These are phyloP conservation scores for Piper betle DNA, from an alignment of 164 flowering plant genomes.

Conservation along the genomic window DNA sequence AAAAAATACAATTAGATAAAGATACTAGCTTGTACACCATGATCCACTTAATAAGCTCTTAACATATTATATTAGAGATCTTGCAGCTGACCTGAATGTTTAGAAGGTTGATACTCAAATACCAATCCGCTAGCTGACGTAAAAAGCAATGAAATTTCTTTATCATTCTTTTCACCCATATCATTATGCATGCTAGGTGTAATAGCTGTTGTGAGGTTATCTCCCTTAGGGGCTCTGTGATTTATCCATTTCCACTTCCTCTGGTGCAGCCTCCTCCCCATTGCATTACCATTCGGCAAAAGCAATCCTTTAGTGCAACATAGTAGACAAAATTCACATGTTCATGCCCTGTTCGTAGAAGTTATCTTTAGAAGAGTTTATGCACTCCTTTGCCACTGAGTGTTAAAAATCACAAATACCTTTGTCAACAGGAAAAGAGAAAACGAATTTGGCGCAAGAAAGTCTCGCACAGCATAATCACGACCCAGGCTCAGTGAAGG, in stretches of 20 bases:
- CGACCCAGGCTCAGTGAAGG: constrained; percentile 26
- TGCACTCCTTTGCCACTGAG: background rate
- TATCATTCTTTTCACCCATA: constrained; percentile 26
- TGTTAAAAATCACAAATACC: constrained; percentile 23
- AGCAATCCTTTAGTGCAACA: background rate
- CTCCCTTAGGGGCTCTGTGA: constrained; percentile 56
- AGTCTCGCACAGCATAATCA: constrained; percentile 36
- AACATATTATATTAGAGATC: background rate
- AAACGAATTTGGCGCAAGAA: constrained; percentile 45
- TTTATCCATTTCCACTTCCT: constrained; percentile 84
- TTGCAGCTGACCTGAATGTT: constrained; percentile 35
- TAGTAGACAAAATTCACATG: background rate
- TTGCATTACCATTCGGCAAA: constrained; percentile 49
- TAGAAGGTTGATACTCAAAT: constrained; percentile 42
- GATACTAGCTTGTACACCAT: too few species aligned
- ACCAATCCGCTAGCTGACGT: constrained; percentile 53
- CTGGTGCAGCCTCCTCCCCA: constrained; percentile 56
- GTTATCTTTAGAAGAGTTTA: background rate
- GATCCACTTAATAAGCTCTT: too few species aligned
- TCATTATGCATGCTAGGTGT: constrained; percentile 23
- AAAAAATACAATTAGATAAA: too few species aligned
- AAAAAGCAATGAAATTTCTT: constrained; percentile 32
- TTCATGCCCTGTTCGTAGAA: background rate
- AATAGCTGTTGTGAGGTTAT: constrained; percentile 48
- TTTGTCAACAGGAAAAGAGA: constrained; percentile 67